Evolutionary conservation across 176 grass and related monocot genomes (phyloP), one percentile per base, ranked within the genome.

Genomic region (Miscanthus lutarioriparius): DNA sequence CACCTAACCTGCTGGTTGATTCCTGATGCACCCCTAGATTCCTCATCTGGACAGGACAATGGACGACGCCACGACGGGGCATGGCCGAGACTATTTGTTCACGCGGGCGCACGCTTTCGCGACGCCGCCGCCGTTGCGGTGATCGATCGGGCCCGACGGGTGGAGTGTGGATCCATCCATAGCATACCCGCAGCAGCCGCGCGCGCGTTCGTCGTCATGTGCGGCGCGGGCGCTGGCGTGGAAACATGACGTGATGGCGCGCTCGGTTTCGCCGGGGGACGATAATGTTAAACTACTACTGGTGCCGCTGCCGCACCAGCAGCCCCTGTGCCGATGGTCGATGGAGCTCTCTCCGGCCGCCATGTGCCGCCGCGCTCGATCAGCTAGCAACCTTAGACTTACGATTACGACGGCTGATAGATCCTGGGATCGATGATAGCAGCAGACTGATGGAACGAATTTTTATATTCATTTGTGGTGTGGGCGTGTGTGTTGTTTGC

Each of bases 231-330:
- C 70, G 62, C 4, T 20, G 67, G 25, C 58, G 67, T 82, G 72
- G 79, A 72, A 56, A 86, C 84, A 90, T 67, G 72, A 59, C 84
- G 88, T 37, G 43, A 86, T 82, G 88, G 83, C 9, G 27, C 67
- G 67, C 84, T 86, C 79, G 19, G 79, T 67, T 86, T 72, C 75
- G 68, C 30, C 73, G 79, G 79, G 79, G 30, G 7, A 62, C 19
- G 88, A 90, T 90, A 90, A 90, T 78, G 23, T 83, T 88, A 73
- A 84, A 84, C 67, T 78, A 72, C 2, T 36, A 10, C 11, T 16
- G 20, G 8, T 23, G 54, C 54, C 22, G 54, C 54, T 23, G 54
- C 22, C 8, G 38, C 75, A 23, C 22, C n/a, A 28, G 54, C 56
- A 64, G 35, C 4, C 10, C 1, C 70, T 47, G 39, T 45, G 35